A percentile compares a stretch with the other conserved stretches of the same genome.
These are phyloP conservation scores for Aspergillus sp. DNA, from an alignment of 2,329 filamentous ascomycete genomes.

Conservation along the genomic window DNA sequence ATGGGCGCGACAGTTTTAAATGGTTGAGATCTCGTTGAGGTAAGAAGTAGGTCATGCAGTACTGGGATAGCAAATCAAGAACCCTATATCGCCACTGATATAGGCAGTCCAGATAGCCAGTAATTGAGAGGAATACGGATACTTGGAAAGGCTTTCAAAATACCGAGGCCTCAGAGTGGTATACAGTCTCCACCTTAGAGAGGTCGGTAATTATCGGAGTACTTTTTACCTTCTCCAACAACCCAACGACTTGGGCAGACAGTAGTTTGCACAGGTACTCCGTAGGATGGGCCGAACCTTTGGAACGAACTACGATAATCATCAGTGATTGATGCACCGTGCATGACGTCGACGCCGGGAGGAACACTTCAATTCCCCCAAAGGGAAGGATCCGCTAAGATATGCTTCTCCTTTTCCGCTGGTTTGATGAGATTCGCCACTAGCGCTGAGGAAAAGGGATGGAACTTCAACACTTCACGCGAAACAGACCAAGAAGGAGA, in stretches of 20 bases:
- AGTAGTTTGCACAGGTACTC: slow-evolving; percentile 9
- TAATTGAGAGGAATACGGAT: too few relatives aligned
- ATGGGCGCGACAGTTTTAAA: background rate
- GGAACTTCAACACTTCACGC: background rate
- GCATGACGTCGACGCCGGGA: slow-evolving; percentile 21
- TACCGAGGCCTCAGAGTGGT: background rate
- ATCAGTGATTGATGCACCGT: slow-evolving; percentile 16
- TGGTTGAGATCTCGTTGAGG: background rate
- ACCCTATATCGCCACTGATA: too few relatives aligned
- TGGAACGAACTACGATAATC: slow-evolving; percentile 3
- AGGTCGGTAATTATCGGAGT: background rate
- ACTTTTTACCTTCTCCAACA: background rate
- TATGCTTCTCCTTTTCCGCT: slow-evolving; percentile 9
- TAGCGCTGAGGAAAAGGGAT: background rate
- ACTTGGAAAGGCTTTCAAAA: background rate
- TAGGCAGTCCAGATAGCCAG: too few relatives aligned
- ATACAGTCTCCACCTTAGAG: background rate
- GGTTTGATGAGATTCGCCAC: slow-evolving; percentile 10
- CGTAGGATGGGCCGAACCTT: background rate
- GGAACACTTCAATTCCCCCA: background rate
- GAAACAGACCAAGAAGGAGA: background rate
- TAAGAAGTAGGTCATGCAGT: background rate
- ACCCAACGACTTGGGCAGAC: background rate
- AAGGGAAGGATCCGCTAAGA: slow-evolving; percentile 10
- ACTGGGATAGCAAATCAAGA: background rate